Evolutionary conservation across 192 early-diverging fungal genomes (phyloP).

Genomic region (Radiomyces spectabilis): DNA sequence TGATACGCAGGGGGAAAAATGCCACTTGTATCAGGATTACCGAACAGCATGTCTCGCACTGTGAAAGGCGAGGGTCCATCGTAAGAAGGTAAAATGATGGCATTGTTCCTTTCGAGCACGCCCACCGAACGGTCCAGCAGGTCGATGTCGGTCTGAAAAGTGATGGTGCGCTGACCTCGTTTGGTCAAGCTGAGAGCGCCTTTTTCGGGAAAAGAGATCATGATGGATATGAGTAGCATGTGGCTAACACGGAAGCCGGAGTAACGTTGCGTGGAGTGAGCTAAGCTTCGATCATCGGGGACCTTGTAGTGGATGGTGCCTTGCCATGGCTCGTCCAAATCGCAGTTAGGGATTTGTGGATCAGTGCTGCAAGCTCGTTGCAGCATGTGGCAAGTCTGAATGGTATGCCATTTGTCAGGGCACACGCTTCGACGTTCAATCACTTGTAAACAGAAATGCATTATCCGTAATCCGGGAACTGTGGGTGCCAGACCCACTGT

Average conservation of each 20-base stretch:
- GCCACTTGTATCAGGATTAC: too few species aligned
- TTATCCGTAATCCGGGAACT: not conserved
- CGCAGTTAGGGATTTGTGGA: not conserved
- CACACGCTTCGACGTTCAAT: not conserved
- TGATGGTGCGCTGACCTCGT: not conserved
- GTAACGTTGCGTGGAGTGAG: slow-evolving; percentile 1
- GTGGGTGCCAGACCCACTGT: not conserved
- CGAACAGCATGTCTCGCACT: too few species aligned
- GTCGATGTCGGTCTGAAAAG: slow-evolving; percentile 3
- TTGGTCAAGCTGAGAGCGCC: not conserved
- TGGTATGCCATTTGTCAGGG: not conserved
- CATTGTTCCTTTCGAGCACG: too few species aligned
- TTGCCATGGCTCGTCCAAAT: not conserved
- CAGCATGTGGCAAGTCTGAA: not conserved
- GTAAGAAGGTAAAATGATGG: not conserved
- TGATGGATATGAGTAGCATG: not conserved
- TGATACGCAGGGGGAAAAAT: too few species aligned
- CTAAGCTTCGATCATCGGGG: not conserved
- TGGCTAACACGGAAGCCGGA: not conserved
- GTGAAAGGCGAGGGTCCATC: slow-evolving; percentile 4
- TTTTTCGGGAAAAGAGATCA: slow-evolving; percentile 2
- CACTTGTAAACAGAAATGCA: not conserved
- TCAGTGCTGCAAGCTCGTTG: not conserved
- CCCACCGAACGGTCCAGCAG: not conserved
- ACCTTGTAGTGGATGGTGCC: not conserved